phyloP scores from a whole-genome alignment of 495 filamentous ascomycete species.

The Tuber brumale region DNA sequence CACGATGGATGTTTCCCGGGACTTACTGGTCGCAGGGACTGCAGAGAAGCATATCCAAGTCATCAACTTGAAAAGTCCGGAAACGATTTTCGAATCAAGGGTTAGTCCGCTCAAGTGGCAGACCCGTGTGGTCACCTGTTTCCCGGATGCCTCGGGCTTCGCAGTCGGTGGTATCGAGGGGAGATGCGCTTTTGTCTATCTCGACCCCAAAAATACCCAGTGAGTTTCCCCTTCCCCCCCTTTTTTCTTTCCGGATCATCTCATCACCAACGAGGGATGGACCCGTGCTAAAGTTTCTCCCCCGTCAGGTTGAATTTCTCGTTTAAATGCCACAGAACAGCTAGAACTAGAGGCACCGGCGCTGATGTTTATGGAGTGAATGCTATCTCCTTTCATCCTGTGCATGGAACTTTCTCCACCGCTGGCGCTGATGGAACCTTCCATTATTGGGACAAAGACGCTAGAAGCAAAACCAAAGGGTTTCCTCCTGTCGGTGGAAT shows the following conservation, averaged over 20 bases:
- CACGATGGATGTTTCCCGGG: conserved; percentile 72
- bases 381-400: conserved; percentile 78
- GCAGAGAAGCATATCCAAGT: conserved; percentile 86
- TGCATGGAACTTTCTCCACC: conserved; percentile 76
- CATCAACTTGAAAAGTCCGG: conserved; percentile 70
- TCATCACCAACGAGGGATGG: not conserved
- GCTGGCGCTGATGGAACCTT: conserved; percentile 84
- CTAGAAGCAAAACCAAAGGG: conserved; percentile 77
- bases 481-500: conserved; percentile 78
- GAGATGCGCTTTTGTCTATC: conserved; percentile 80
- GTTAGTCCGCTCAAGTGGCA: conserved; percentile 84
- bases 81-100: conserved; percentile 72
- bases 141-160: conserved; percentile 74
- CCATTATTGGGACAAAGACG: conserved; percentile 85
- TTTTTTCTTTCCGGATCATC: not conserved
- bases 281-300: conserved; percentile 13
- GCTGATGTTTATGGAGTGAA: conserved; percentile 85
- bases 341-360: conserved; percentile 56
- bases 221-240: conserved; percentile 43
- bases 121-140: conserved; percentile 77
- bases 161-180: conserved; percentile 85
- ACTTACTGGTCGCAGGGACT: conserved; percentile 72
- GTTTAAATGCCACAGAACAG: conserved; percentile 88
- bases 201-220: conserved; percentile 75
- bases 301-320: conserved; percentile 64